Evolutionary conservation across 805 yeast genomes (phyloP).

Genomic region (Grigorovia jiainica): DNA sequence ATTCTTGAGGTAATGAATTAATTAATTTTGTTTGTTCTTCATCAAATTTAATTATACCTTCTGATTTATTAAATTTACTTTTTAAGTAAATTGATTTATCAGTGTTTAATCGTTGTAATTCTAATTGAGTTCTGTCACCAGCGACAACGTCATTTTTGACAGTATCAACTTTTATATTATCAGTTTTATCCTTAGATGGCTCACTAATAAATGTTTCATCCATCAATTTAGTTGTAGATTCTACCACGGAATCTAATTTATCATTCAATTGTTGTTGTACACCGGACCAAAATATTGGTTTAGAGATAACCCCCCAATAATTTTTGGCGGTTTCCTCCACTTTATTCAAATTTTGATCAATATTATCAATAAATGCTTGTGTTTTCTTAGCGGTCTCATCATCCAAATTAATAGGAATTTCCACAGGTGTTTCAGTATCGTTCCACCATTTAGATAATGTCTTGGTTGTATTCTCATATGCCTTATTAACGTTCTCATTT

Average conservation of each 20-base stretch:
- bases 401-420: neutral
- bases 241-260: constrained; percentile 16
- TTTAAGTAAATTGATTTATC: constrained; percentile 37
- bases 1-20: constrained; percentile 39
- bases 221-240: constrained; percentile 5
- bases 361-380: constrained; percentile 55
- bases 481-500: constrained; percentile 40
- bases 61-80: constrained; percentile 21
- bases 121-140: constrained; percentile 54
- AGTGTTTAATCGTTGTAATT: constrained; percentile 44
- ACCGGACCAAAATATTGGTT: constrained; percentile 22
- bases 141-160: constrained; percentile 31
- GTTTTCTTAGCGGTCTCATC: constrained; percentile 31
- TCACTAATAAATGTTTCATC: neutral
- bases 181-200: constrained; percentile 15
- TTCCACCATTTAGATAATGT: constrained; percentile 2
- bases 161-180: constrained; percentile 21
- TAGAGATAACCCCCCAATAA: constrained; percentile 25
- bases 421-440: neutral
- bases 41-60: constrained; percentile 33
- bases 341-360: constrained; percentile 65
- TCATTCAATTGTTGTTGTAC: constrained; percentile 9
- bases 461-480: constrained; percentile 21
- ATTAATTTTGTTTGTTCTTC: constrained; percentile 43
- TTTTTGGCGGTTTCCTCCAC: constrained; percentile 63